These are phyloP conservation scores for Styphnolobium japonicum DNA, from an alignment of 306 rosid genomes.

Conservation along the genomic window DNA sequence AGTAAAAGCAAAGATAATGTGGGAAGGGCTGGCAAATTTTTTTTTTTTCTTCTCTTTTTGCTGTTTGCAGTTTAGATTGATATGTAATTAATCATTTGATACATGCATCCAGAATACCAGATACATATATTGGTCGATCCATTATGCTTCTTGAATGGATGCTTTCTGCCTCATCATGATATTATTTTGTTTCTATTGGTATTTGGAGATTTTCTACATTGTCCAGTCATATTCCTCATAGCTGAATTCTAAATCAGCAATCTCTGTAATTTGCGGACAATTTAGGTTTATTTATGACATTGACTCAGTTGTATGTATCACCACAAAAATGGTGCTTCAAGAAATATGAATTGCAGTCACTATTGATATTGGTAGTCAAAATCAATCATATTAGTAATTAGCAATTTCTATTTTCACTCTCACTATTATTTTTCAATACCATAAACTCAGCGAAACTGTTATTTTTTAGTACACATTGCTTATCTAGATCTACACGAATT, in stretches of 20 bases:
- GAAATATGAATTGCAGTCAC: background rate
- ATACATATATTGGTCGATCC: too few species aligned
- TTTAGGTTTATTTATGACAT: background rate
- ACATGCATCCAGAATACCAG: too few species aligned
- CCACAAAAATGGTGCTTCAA: background rate
- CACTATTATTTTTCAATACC: background rate
- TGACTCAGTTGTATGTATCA: background rate
- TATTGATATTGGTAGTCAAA: background rate
- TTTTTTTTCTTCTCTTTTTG: too few species aligned
- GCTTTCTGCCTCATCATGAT: background rate
- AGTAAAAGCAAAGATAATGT: constrained; percentile 4
- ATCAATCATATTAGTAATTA: background rate
- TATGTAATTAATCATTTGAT: background rate
- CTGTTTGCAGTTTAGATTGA: background rate
- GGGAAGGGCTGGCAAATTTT: background rate
- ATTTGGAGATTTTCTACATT: background rate
- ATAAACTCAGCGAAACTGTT: background rate
- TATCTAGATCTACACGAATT: background rate
- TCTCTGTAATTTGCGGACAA: background rate
- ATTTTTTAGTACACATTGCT: background rate
- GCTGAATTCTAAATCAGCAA: background rate
- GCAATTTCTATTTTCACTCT: background rate
- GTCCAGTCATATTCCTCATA: background rate
- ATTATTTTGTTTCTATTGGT: background rate
- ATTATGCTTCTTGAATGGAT: background rate